A percentile compares a stretch with the other conserved stretches of the same genome.
These are phyloP conservation scores for Talaromyces marneffei DNA, from an alignment of 2,329 filamentous ascomycete species.

Conservation along the genomic window DNA sequence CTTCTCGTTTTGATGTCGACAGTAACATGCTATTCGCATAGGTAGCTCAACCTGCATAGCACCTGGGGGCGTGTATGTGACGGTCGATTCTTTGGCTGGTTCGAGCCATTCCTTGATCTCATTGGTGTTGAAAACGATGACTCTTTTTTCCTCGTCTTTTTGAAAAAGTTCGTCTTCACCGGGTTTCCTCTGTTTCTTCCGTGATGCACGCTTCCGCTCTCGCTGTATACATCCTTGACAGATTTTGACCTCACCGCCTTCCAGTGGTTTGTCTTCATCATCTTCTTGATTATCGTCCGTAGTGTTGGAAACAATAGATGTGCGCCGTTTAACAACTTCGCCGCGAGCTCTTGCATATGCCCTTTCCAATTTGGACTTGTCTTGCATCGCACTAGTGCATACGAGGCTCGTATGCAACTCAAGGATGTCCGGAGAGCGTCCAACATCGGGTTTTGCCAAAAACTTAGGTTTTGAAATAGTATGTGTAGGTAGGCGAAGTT, in stretches of 20 bases:
- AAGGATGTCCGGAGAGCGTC: constrained; percentile 64
- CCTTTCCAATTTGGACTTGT: constrained; percentile 58
- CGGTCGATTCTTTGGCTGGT: constrained; percentile 49
- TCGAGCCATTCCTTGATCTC: constrained; percentile 80
- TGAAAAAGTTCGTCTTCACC: constrained; percentile 89
- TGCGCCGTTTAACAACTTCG: constrained; percentile 29
- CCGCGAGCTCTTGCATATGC: constrained; percentile 58
- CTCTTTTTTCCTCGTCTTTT: constrained; percentile 69
- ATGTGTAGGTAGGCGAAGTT: constrained; percentile 78
- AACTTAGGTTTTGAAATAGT: constrained; percentile 94
- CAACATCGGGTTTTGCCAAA: constrained; percentile 64
- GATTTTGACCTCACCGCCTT: constrained; percentile 90
- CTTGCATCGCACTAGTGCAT: constrained; percentile 86
- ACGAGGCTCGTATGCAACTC: constrained; percentile 78
- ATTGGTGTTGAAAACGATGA: constrained; percentile 85
- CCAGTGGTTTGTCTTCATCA: constrained; percentile 67
- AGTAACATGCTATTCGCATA: constrained; percentile 97
- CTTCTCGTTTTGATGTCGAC: constrained; percentile 91
- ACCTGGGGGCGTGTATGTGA: constrained; percentile 42
- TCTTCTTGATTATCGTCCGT: constrained; percentile 51
- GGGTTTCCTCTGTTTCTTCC: constrained; percentile 89
- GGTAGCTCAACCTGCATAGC: constrained; percentile 75
- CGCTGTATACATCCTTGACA: constrained; percentile 86
- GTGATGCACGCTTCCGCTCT: constrained; percentile 81
- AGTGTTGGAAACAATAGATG: constrained; percentile 35